Evolutionary conservation across 1,284 basidiomycete species (phyloP).

Genomic region (Rhizoctonia solani): DNA sequence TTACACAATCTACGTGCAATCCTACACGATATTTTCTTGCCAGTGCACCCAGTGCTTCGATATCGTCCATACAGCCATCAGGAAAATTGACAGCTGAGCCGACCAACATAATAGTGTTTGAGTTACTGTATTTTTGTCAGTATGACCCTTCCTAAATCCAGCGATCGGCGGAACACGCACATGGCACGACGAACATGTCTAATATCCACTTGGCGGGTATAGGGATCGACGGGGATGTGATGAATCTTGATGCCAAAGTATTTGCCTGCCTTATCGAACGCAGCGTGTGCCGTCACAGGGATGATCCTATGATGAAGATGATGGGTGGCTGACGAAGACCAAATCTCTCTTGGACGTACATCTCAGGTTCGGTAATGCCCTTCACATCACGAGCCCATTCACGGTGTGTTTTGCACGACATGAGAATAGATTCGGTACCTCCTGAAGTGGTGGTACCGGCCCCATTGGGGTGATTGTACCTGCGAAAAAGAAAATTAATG

Average conservation of each 20-base stretch:
- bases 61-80: slow-evolving; percentile 89
- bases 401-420: slow-evolving; percentile 92
- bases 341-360: slow-evolving; percentile 56
- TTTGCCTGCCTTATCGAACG: slow-evolving; percentile 90
- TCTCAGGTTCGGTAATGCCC: slow-evolving; percentile 90
- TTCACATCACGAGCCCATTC: slow-evolving; percentile 89
- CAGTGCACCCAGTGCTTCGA: slow-evolving; percentile 75
- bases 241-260: slow-evolving; percentile 95
- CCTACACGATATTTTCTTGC: slow-evolving; percentile 80
- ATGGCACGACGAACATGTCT: slow-evolving; percentile 81
- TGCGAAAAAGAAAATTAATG: slow-evolving; percentile 40
- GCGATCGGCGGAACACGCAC: slow-evolving; percentile 55
- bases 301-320: slow-evolving; percentile 62
- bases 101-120: slow-evolving; percentile 84
- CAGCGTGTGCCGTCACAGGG: slow-evolving; percentile 86
- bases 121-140: slow-evolving; percentile 56
- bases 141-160: not conserved
- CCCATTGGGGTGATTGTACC: slow-evolving; percentile 80
- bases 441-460: slow-evolving; percentile 94
- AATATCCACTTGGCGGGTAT: slow-evolving; percentile 81
- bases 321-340: slow-evolving; percentile 23
- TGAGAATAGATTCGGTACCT: slow-evolving; percentile 94
- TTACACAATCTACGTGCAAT: slow-evolving; percentile 70
- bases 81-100: slow-evolving; percentile 93
- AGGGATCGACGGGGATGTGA: slow-evolving; percentile 80